phyloP scores from a whole-genome alignment of 495 filamentous ascomycete genomes.

The Zalerion maritima region DNA sequence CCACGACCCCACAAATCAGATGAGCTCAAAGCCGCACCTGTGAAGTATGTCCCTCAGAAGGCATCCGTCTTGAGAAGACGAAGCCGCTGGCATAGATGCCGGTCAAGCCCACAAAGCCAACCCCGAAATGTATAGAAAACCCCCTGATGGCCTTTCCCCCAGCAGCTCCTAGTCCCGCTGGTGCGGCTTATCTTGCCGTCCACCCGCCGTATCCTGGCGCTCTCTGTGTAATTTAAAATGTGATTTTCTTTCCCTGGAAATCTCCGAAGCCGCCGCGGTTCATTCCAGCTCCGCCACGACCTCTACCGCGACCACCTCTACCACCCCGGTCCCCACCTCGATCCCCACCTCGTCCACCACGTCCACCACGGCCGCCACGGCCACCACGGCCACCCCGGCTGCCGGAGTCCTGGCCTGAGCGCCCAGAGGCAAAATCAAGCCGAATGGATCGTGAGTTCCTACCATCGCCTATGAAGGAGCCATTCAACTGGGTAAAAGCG shows the following conservation, averaged over 20 bases:
- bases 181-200: neutral
- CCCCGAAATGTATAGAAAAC: conserved; percentile 8
- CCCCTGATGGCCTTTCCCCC: conserved; percentile 3
- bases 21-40: conserved; percentile 21
- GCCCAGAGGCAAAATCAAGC: conserved; percentile 77
- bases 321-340: conserved; percentile 38
- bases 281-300: conserved; percentile 32
- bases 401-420: conserved; percentile 43
- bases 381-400: conserved; percentile 30
- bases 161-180: too few species aligned
- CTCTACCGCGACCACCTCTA: conserved; percentile 36
- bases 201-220: neutral
- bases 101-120: conserved; percentile 8
- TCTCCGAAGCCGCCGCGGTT: conserved; percentile 34
- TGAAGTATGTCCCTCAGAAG: conserved; percentile 13
- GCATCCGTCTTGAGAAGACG: conserved; percentile 19
- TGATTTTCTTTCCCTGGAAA: conserved; percentile 86
- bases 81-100: conserved; percentile 15
- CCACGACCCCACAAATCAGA: neutral
- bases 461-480: conserved; percentile 54
- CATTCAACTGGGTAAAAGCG: conserved; percentile 61
- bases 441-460: conserved; percentile 50
- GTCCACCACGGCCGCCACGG: conserved; percentile 30
- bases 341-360: conserved; percentile 33
- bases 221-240: conserved; percentile 64